Percentiles rank a stretch among this genome's conserved stretches.
Conservation (phyloP, 371 early-diverging fungal species). For the Entomophthora muscae region DNA sequence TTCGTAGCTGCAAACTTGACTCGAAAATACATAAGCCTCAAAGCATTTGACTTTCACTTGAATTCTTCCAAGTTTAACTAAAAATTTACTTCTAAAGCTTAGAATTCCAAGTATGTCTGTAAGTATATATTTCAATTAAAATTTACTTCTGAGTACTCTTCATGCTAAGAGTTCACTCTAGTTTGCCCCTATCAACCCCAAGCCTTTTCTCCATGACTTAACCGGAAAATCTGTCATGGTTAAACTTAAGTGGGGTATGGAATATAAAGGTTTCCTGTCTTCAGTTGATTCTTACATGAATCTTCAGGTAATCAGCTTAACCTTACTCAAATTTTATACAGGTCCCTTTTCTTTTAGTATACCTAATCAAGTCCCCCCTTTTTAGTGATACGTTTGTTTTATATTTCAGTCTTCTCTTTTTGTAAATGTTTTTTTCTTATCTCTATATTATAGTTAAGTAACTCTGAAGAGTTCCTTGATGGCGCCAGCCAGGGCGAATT, state of each 20-base stretch:
- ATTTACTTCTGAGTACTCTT: neutral
- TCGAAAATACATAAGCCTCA: no score
- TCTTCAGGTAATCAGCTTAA: slow-evolving; percentile 46
- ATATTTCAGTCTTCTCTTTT: no score
- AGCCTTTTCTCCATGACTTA: slow-evolving; percentile 83
- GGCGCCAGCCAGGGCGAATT: slow-evolving; percentile 73
- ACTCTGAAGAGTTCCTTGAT: slow-evolving; percentile 88
- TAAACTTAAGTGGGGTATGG: slow-evolving; percentile 95
- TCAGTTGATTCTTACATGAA: slow-evolving; percentile 97
- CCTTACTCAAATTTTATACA: neutral
- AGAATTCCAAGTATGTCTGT: neutral
- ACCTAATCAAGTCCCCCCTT: neutral
- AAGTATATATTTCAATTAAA: no score
- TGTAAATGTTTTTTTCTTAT: no score
- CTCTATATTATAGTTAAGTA: slow-evolving; percentile 40
- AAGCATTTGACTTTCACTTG: no score
- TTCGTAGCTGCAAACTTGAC: no score
- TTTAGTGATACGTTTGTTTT: no score
- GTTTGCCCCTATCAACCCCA: slow-evolving; percentile 91
- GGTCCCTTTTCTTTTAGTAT: neutral
- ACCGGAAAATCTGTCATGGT: slow-evolving; percentile 83
- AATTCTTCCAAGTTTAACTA: no score
- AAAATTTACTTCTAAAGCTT: no score
- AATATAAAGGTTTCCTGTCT: slow-evolving; percentile 84
- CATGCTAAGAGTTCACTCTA: slow-evolving; percentile 13